Evolutionary conservation across 495 filamentous ascomycete genomes (phyloP).

Genomic region (Penicillium simplicissimum): DNA sequence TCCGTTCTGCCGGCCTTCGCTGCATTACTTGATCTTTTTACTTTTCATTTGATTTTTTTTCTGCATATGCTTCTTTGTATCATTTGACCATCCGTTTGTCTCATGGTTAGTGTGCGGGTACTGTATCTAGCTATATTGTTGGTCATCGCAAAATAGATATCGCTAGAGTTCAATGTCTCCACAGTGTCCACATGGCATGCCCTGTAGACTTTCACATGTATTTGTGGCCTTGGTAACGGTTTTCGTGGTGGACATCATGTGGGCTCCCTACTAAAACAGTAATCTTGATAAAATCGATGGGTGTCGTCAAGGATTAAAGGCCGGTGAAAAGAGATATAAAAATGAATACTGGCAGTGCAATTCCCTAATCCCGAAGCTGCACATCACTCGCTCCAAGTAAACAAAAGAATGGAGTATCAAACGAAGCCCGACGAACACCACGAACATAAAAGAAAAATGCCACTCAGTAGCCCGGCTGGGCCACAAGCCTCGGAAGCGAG

Average conservation of each 20-base stretch:
- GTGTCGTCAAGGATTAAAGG: too few species aligned
- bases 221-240: too few species aligned
- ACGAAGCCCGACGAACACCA: background rate
- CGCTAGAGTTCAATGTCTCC: constrained; percentile 9
- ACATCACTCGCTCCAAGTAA: background rate
- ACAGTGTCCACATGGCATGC: background rate
- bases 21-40: constrained; percentile 17
- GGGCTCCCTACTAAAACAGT: too few species aligned
- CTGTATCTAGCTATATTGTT: constrained; percentile 28
- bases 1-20: background rate
- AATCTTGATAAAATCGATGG: too few species aligned
- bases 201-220: background rate
- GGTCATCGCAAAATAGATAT: constrained; percentile 28
- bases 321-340: too few species aligned
- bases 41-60: constrained; percentile 14
- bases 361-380: too few species aligned
- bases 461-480: constrained; percentile 21
- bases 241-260: too few species aligned
- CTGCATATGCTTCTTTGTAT: constrained; percentile 17
- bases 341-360: too few species aligned
- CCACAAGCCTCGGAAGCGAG: constrained; percentile 20
- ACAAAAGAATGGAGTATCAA: constrained; percentile 10
- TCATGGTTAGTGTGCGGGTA: constrained; percentile 5
- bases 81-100: constrained; percentile 9
- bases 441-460: background rate